Base-by-base conservation (phyloP, 805 yeast species). In the Nakazawaea wickerhamii region DNA sequence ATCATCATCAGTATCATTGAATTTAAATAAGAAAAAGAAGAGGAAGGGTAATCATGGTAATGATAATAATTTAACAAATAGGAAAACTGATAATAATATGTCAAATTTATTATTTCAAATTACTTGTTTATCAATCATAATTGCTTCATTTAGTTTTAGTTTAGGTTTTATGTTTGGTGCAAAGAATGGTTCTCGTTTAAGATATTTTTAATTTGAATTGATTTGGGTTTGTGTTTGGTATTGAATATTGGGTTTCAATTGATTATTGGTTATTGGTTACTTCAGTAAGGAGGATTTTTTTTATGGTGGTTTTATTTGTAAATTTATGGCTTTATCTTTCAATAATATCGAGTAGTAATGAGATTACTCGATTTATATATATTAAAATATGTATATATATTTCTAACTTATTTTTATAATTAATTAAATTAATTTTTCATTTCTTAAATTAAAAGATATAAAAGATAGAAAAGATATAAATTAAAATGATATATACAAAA, bases 121-220 rank as follows among this genome's bases (percentile, higher is more conserved):
- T 3, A 30, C 44, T 11, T 46, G 48, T 28, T 36, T 46, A 21
- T 46, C 48, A 3, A 30, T 46, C 11, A 40, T 46, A 10, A 23
- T 46, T n/a, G 46, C 46, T 3, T 38, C 46, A 11, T 34, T 42
- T 17, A 46, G 48, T 32, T 46, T 46, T 28, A 34, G 43, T 25
- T 32, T 46, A 11, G 48, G 48, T 4, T 46, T 46, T 37, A 11
- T 43, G 11, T 30, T 46, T 20, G 48, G 48, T 13, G 7, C 42
- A 3, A 38, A 21, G 31, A 33, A 22, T 38, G 10, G 11, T n/a
- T 37, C 21, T 3, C 15, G 27, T 28, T 37, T 37, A 27, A 37
- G 15, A 27, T 37, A 28, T 20, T 30, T 20, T 11, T 19, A 20
- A 28, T 19, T 7, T 19, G n/a, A 11, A 11, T 15, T n/a, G 1